Percentiles rank a stretch among this genome's conserved stretches.
Conservation (phyloP, 139 green algal genomes). For the Tetradesmus obliquus region DNA sequence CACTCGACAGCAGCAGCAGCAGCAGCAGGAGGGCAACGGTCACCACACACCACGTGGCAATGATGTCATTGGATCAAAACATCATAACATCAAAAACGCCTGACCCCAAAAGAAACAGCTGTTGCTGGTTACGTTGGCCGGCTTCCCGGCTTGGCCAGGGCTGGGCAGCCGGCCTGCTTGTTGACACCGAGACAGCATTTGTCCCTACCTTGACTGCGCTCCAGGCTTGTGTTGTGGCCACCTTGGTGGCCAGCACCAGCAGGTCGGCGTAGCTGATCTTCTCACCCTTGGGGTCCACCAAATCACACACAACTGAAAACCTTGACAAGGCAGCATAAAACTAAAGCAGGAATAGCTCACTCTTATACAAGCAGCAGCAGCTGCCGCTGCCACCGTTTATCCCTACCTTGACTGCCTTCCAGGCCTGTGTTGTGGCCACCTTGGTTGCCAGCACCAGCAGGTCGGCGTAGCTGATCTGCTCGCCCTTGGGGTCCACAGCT, state of each 20-base stretch:
- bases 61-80: too few relatives aligned
- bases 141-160: too few relatives aligned
- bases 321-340: neutral
- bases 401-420: conserved; percentile 47
- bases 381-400: neutral
- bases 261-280: conserved; percentile 72
- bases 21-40: neutral
- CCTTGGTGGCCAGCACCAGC: conserved; percentile 50
- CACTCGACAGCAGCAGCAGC: neutral
- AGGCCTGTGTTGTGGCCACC: conserved; percentile 50
- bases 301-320: too few relatives aligned
- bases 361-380: neutral
- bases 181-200: too few relatives aligned
- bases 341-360: neutral
- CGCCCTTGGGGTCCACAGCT: neutral
- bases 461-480: too few relatives aligned
- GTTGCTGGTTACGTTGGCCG: too few relatives aligned
- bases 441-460: too few relatives aligned
- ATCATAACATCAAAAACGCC: too few relatives aligned
- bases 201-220: conserved; percentile 19
- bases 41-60: too few relatives aligned
- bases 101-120: too few relatives aligned
- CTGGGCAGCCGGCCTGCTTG: too few relatives aligned
- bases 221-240: conserved; percentile 55
- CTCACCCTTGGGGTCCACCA: conserved; percentile 49